phyloP scores from a whole-genome alignment of 192 early-diverging fungal genomes.

The Entomortierella parvispora region DNA sequence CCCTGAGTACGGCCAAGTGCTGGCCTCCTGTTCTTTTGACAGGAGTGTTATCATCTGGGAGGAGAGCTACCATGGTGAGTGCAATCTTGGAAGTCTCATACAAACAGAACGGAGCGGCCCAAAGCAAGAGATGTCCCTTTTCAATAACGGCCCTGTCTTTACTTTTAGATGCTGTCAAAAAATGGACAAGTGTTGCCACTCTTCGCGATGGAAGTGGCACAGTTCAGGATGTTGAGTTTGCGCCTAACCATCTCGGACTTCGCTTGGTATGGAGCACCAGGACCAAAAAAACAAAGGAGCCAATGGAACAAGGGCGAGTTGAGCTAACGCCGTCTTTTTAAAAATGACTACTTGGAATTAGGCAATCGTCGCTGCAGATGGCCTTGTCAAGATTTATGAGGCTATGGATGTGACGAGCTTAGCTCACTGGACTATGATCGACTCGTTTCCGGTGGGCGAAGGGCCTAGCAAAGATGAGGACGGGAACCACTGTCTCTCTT shows the following conservation, averaged over 20 bases:
- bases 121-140: too few species aligned
- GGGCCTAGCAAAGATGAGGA: constrained; percentile 75
- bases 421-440: constrained; percentile 80
- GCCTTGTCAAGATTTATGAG: constrained; percentile 88
- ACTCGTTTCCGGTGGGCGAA: constrained; percentile 65
- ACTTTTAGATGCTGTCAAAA: constrained; percentile 60
- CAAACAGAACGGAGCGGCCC: constrained; percentile 60
- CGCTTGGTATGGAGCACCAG: constrained; percentile 67
- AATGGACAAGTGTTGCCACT: constrained; percentile 74
- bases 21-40: constrained; percentile 94
- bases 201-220: constrained; percentile 75
- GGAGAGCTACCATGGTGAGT: constrained; percentile 76
- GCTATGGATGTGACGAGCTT: constrained; percentile 82
- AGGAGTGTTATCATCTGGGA: constrained; percentile 93
- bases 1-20: constrained; percentile 94
- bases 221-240: constrained; percentile 91
- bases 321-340: background rate
- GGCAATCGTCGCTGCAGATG: constrained; percentile 86
- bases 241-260: constrained; percentile 83
- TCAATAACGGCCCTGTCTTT: background rate
- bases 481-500: constrained; percentile 84
- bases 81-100: constrained; percentile 11
- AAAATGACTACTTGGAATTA: constrained; percentile 25
- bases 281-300: background rate
- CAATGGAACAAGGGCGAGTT: background rate